Evolutionary conservation across 192 early-diverging fungal genomes (phyloP), one percentile per base, ranked within the genome.

Genomic region (Coemansia sp.): DNA sequence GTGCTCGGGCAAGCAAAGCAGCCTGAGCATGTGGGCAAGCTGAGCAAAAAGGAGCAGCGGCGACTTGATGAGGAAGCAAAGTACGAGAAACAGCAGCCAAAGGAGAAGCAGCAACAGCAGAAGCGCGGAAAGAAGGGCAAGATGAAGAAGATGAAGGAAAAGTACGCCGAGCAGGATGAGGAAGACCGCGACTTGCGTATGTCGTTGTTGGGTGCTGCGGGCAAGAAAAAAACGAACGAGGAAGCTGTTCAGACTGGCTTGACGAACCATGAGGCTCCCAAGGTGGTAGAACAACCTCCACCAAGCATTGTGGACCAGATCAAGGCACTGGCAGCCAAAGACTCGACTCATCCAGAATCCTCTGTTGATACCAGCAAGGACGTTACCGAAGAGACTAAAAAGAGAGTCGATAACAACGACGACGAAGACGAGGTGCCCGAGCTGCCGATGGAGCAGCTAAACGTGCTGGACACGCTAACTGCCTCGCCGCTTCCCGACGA

Each of bases 141-240:
- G 78, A 64, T 87, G 29, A 92, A 92, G 84, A 97, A 97, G 79
- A 85, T 92, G 22, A 95, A 96, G 74, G 88, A 87, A 32, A 97
- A 95, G 75, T 98, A 98, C 74, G 90, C 84, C 4, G 95, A 98
- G 71, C 72, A 81, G 75, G 94, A 96, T 60, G 95, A 98, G 35
- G 94, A 96, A 51, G 96, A 98, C 58, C 84, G 88, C 24, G 82
- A 89, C 62, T 67, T 94, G 32, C 87, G 91, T 56, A 86, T 95
- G 86, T 84, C 91, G 21, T 63, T 98, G 14, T 72, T 97, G 29
- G 92, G 87, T 7, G 86, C 88, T 70, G 81, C 83, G 2, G 55
- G 55, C 65, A 77, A 80, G 37, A 79, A 83, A 56, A 83, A 67
- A 1, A 71, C 84, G 23, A 66, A 55, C 32, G 58, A 68, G 7